A percentile compares a stretch with the other conserved stretches of the same genome.
Evolutionary conservation across 1,139 yeast genomes (phyloP).

Genomic region (Zhuliangozyma parablackwelliae): DNA sequence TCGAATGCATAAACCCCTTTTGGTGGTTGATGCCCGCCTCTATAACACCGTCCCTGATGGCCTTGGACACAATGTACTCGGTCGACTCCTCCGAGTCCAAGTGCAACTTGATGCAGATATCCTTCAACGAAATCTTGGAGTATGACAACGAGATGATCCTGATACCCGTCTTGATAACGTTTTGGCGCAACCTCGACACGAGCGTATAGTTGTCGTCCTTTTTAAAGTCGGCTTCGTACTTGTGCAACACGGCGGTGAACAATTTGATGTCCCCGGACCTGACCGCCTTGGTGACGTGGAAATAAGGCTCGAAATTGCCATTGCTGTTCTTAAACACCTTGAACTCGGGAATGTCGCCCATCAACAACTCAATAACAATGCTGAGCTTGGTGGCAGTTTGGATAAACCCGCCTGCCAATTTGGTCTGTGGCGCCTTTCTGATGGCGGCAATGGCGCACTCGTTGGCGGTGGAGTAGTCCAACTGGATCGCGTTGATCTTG

Average conservation of each 20-base stretch:
- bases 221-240: constrained; percentile 59
- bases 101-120: constrained; percentile 82
- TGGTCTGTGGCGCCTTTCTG: constrained; percentile 95
- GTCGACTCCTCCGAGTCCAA: constrained; percentile 94
- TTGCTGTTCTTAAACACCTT: constrained; percentile 70
- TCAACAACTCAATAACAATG: constrained; percentile 82
- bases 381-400: constrained; percentile 88
- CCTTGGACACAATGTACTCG: constrained; percentile 94
- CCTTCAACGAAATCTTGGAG: constrained; percentile 86
- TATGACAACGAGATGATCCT: constrained; percentile 89
- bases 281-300: constrained; percentile 86
- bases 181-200: constrained; percentile 87
- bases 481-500: constrained; percentile 83
- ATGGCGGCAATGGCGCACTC: constrained; percentile 90
- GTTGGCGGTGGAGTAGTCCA: constrained; percentile 87
- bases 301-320: constrained; percentile 65
- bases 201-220: constrained; percentile 81
- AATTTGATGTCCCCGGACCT: constrained; percentile 83
- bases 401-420: constrained; percentile 78
- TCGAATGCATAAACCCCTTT: constrained; percentile 86
- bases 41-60: constrained; percentile 95
- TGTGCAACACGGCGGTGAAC: constrained; percentile 69
- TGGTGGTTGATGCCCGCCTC: constrained; percentile 93
- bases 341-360: constrained; percentile 97
- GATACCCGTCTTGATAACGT: constrained; percentile 96